phyloP scores from a whole-genome alignment of 768 basidiomycete species.

The Russula brevipes region DNA sequence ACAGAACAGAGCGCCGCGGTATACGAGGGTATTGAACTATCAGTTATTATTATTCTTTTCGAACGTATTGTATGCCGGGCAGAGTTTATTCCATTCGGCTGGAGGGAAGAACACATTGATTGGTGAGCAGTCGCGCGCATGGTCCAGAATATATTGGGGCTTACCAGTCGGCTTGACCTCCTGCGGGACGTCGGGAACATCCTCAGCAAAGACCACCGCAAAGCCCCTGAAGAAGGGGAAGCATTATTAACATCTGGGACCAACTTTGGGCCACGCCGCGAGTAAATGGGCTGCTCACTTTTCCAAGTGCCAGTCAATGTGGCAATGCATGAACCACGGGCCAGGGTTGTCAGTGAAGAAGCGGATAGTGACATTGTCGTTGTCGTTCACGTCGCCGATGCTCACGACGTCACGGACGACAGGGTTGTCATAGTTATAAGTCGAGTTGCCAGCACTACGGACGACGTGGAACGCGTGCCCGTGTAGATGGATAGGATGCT shows the following conservation, averaged over 20 bases:
- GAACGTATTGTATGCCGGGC: not conserved
- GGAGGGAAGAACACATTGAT: not conserved
- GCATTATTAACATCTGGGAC: no score
- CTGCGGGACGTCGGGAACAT: not conserved
- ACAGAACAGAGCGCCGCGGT: no score
- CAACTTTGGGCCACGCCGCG: no score
- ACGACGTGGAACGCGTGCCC: slow-evolving; percentile 21
- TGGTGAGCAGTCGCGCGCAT: not conserved
- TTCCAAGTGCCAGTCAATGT: slow-evolving; percentile 30
- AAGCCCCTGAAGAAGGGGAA: not conserved
- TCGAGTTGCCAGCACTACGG: slow-evolving; percentile 12
- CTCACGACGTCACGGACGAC: slow-evolving; percentile 42
- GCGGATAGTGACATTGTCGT: slow-evolving; percentile 26
- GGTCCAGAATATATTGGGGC: not conserved
- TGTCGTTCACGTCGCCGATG: slow-evolving; percentile 14
- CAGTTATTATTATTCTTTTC: no score
- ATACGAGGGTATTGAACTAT: no score
- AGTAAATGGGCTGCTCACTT: no score
- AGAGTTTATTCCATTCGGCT: slow-evolving; percentile 11
- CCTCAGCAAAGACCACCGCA: slow-evolving; percentile 17
- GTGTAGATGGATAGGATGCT: slow-evolving; percentile 5
- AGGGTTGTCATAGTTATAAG: slow-evolving; percentile 34
- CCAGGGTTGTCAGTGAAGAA: slow-evolving; percentile 32
- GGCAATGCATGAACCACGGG: slow-evolving; percentile 30
- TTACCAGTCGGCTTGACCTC: not conserved